Conservation (phyloP, 2,329 filamentous ascomycete genomes). For the Paecilomyces sp. region DNA sequence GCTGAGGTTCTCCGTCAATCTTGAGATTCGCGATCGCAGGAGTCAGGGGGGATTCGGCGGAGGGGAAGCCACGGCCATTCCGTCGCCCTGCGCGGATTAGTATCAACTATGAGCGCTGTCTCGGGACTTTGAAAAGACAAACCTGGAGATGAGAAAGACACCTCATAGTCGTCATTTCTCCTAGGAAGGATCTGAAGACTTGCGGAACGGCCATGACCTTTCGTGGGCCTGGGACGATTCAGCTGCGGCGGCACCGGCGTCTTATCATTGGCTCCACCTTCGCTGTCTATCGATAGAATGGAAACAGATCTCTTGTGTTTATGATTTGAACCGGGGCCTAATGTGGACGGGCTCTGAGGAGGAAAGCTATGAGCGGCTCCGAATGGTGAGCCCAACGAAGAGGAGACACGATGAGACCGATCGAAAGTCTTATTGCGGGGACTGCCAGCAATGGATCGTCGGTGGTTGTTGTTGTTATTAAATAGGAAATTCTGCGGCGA, state of each 20-base stretch:
- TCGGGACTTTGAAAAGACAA: not conserved
- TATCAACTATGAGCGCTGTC: not conserved
- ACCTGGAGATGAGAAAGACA: not conserved
- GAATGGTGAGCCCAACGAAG: constrained; percentile 33
- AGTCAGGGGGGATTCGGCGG: constrained; percentile 23
- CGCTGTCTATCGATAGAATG: constrained; percentile 67
- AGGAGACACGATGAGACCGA: constrained; percentile 29
- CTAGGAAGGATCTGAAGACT: constrained; percentile 69
- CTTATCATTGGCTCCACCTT: constrained; percentile 26
- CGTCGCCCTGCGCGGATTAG: constrained; percentile 22
- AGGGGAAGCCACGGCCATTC: constrained; percentile 24
- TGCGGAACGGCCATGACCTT: constrained; percentile 68
- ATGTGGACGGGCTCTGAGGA: constrained; percentile 23
- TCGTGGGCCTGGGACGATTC: constrained; percentile 46
- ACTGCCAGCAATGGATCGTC: constrained; percentile 27
- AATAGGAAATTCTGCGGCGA: constrained; percentile 30
- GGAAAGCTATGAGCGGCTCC: constrained; percentile 35
- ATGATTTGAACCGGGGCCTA: constrained; percentile 18
- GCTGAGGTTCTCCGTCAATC: constrained; percentile 26
- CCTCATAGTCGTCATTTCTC: constrained; percentile 34
- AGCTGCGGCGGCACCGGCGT: constrained; percentile 22
- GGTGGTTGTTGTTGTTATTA: constrained; percentile 21
- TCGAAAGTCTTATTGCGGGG: constrained; percentile 22
- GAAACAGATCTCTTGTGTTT: constrained; percentile 70
- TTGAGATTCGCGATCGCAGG: constrained; percentile 18